phyloP scores from a whole-genome alignment of 2,329 filamentous ascomycete species.

The Cladosporium halotolerans region DNA sequence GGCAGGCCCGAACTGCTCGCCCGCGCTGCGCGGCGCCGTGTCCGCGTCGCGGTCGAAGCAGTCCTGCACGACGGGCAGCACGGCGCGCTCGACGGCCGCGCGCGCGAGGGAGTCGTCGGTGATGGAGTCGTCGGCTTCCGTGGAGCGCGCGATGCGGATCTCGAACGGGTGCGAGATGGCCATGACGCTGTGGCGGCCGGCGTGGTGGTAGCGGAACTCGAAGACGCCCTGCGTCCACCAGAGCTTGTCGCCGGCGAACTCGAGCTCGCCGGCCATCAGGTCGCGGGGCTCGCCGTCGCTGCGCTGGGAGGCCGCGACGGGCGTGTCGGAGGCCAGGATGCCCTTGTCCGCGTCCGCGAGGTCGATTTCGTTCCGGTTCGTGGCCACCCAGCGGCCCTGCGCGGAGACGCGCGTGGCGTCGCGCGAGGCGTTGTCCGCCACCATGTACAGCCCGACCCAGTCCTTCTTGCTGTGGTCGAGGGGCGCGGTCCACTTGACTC shows the following conservation, averaged over 20 bases:
- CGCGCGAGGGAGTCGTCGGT: constrained; percentile 58
- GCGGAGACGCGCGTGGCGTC: constrained; percentile 79
- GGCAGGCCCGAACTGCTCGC: constrained; percentile 77
- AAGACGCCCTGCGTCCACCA: constrained; percentile 98
- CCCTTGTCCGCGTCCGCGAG: constrained; percentile 67
- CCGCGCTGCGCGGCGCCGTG: constrained; percentile 71
- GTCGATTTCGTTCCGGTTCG: constrained; percentile 70
- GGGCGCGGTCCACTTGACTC: constrained; percentile 84
- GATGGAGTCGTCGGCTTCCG: constrained; percentile 58
- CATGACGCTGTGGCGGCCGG: constrained; percentile 88
- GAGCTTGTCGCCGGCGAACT: constrained; percentile 86
- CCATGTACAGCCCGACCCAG: constrained; percentile 95
- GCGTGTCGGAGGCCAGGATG: constrained; percentile 63
- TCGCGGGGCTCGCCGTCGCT: constrained; percentile 48
- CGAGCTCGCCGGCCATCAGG: constrained; percentile 70
- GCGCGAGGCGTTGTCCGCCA: constrained; percentile 84
- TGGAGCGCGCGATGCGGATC: constrained; percentile 74
- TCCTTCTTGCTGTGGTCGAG: constrained; percentile 82
- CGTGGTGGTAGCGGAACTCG: constrained; percentile 95
- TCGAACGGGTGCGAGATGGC: constrained; percentile 90
- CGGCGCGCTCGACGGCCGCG: constrained; percentile 64
- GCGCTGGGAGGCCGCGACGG: constrained; percentile 41
- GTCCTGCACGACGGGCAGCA: constrained; percentile 80
- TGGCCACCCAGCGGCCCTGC: constrained; percentile 83
- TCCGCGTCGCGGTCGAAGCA: constrained; percentile 90